Evolutionary conservation across 345 rosid genomes (phyloP).

Genomic region (Eucalyptus tenuipes): DNA sequence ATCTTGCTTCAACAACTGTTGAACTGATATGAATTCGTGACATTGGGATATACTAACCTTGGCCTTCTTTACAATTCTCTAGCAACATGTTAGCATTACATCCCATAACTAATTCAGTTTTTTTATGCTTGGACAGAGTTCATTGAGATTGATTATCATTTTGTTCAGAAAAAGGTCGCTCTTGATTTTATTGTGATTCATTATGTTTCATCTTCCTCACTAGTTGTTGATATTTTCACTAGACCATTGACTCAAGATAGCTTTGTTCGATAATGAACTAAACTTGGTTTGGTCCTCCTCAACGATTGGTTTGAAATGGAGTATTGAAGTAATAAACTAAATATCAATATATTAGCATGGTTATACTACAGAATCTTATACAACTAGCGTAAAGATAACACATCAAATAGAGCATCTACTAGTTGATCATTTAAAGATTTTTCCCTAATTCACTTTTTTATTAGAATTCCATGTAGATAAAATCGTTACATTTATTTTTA

Average conservation of each 20-base stretch:
- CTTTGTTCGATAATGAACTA: neutral
- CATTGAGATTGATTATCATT: neutral
- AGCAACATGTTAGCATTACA: neutral
- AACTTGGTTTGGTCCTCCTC: neutral
- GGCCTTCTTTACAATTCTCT: neutral
- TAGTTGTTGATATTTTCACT: neutral
- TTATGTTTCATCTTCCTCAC: neutral
- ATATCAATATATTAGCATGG: neutral
- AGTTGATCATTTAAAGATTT: neutral
- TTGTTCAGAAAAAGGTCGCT: neutral
- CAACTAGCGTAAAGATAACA: neutral
- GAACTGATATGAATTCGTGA: neutral
- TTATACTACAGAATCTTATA: neutral
- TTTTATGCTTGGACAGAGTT: neutral
- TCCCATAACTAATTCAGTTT: neutral
- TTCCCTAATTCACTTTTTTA: neutral
- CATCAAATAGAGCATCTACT: neutral
- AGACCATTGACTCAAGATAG: neutral
- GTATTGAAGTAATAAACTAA: neutral
- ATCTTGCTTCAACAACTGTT: neutral
- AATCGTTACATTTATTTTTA: neutral
- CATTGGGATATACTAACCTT: neutral
- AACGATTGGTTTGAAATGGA: neutral
- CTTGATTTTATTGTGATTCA: neutral
- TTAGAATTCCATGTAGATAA: neutral